These are phyloP conservation scores for Stephanocyclus meneghinianus DNA, from an alignment of 352 stramenopile genomes.

Conservation along the genomic window DNA sequence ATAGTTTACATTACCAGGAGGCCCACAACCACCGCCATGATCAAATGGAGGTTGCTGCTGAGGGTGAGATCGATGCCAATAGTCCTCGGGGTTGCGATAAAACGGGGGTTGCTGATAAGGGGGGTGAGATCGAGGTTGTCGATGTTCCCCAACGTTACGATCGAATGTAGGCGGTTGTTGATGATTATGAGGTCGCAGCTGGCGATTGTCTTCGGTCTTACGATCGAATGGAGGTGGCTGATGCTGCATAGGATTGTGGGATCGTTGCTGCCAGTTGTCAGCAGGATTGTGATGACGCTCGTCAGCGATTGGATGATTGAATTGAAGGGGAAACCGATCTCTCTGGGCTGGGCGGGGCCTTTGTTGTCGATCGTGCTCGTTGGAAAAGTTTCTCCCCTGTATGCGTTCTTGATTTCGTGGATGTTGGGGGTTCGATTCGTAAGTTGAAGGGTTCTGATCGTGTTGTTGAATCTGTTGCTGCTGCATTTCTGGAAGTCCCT, in stretches of 20 bases:
- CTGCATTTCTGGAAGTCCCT: background rate
- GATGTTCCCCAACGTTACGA: background rate
- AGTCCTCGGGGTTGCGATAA: background rate
- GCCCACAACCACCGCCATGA: background rate
- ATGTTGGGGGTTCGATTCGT: background rate
- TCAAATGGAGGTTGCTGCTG: background rate
- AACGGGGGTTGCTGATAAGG: background rate
- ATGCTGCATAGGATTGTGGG: background rate
- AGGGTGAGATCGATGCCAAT: background rate
- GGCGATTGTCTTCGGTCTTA: background rate
- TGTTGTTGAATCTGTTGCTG: slow-evolving; percentile 12
- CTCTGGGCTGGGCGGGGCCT: background rate
- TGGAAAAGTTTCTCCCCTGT: background rate
- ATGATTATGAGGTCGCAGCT: background rate
- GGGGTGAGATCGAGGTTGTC: background rate
- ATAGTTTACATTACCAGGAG: background rate
- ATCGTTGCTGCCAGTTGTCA: background rate
- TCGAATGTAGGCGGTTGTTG: background rate
- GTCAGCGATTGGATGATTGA: background rate
- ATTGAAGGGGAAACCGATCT: background rate
- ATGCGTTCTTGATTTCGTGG: background rate
- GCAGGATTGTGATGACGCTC: background rate
- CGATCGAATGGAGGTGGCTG: background rate
- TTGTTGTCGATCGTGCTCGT: background rate
- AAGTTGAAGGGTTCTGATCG: background rate